A percentile compares a stretch with the other conserved stretches of the same genome.
Conservation (phyloP, 352 stramenopile genomes). For the Pythium phragmiticola region DNA sequence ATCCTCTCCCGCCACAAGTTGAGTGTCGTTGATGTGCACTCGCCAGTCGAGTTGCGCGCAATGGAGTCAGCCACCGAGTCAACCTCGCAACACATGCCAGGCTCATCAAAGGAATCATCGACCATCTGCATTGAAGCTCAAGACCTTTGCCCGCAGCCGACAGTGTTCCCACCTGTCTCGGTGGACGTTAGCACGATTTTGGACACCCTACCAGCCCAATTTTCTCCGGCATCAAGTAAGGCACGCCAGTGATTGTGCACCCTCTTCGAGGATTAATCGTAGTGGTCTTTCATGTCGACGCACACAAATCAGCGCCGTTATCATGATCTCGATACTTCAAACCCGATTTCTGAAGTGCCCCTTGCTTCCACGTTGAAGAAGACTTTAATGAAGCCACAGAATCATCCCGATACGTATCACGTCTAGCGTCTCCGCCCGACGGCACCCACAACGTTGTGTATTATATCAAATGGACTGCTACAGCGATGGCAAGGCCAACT, state of each 20-base stretch:
- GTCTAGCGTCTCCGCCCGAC: too few species aligned
- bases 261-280: too few species aligned
- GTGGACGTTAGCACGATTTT: conserved; percentile 9
- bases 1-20: conserved; percentile 4
- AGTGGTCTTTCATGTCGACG: too few species aligned
- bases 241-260: not conserved
- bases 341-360: too few species aligned
- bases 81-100: not conserved
- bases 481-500: too few species aligned
- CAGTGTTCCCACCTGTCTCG: conserved; percentile 11
- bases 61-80: not conserved
- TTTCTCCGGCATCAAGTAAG: not conserved
- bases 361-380: too few species aligned
- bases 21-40: not conserved
- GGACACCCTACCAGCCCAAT: not conserved
- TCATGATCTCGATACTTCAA: too few species aligned
- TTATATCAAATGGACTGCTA: too few species aligned
- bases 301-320: too few species aligned
- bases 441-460: too few species aligned
- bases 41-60: not conserved
- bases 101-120: not conserved
- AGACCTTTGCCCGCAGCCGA: conserved; percentile 9
- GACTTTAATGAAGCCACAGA: too few species aligned
- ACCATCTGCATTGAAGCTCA: not conserved
- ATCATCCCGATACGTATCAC: too few species aligned